Base-by-base conservation (phyloP, 768 basidiomycete species). In the Crepidotus variabilis region DNA sequence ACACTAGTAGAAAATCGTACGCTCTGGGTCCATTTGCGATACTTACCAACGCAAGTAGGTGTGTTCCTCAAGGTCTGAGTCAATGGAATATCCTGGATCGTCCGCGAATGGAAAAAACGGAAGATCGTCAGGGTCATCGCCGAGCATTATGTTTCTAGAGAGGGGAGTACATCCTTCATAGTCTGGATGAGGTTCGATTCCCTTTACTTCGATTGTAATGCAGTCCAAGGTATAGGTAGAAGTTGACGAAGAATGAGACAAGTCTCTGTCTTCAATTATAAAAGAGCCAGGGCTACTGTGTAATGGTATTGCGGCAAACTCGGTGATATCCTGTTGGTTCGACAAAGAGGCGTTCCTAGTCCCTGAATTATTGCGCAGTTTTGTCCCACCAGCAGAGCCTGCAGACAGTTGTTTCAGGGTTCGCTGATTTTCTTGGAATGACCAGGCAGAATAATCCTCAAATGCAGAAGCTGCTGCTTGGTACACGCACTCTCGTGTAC, bases 51-150 rank as follows among this genome's bases (percentile, higher is more conserved):
- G 75, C 51, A 83, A 72, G 1, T 65, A 63, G 8, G 62, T 65
- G 65, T 86, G 79, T 4, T 78, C 72, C 13, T 62, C 52, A 2
- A 69, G 61, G 59, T 87, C 79, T 14, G 51, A 61, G 2, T 47
- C 28, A 33, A 66, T 69, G 50, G 81, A 60, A 59, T 90, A 90
- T 0, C 48, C 61, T 2, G 77, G 75, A 46, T 89, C 87, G 61
- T 90, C 86, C 0, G 80, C 74, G 52, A 81, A 82, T 1, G 87
- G 86, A 6, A 87, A 67, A 64, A 87, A 90, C 2, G 75, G 73
- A 75, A 88, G 78, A 20, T 70, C 66, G 57, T 76, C 72, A 6
- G 81, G 70, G 56, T 88, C 87, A 57, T 88, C 86, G 2, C 83
- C 85, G 16, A 73, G 70, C 47, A 77, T 73, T 14, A 84, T 70